Base-by-base conservation (phyloP, 2,329 filamentous ascomycete species). In the Colletotrichum falcatum region DNA sequence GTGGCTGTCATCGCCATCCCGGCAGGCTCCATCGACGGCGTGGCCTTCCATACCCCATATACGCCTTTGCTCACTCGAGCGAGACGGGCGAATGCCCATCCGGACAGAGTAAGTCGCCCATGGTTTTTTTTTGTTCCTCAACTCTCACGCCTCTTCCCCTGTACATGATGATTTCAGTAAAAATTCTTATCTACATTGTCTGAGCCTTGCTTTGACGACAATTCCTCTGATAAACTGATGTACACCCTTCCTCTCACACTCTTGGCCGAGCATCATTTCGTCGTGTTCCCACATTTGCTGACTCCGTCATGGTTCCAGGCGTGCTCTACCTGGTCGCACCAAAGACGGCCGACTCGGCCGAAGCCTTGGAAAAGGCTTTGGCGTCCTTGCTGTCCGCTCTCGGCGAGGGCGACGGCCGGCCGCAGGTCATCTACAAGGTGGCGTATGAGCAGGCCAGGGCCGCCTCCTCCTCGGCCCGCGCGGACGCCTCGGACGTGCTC, bases 151-250 rank as follows among this genome's bases (percentile, higher is more conserved):
- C 71, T 66, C 48, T 12, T 11, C 61, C 71, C 66, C 46, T 59
- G 82, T 87, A 86, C 68, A 92, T 94, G 95, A 98, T 98, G 95
- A 97, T 87, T 82, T 82, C 83, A 88, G 70, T 83, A 81, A 83
- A 86, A 97, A 96, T 94, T 95, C 95, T 98, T 98, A 98, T 98
- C 95, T 98, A 98, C 95, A 98, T 98, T 98, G 94, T 93, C 95
- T 95, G 95, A 97, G 92, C 84, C 48, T 81, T 87, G 84, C 84
- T 78, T 92, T 97, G 95, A 97, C 90, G 94, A 96, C 88, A 88
- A 86, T 80, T 86, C 86, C 88, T 90, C 94, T 91, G 95, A 91
- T n/a, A 94, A 91, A 84, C 94, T 97, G 94, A 97, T 89, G 83
- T 85, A 83, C 82, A 78, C 74, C 66, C 54, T 37, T 77, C 3